Evolutionary conservation across 2,329 filamentous ascomycete species (phyloP).

Genomic region (Penicillium sp.): DNA sequence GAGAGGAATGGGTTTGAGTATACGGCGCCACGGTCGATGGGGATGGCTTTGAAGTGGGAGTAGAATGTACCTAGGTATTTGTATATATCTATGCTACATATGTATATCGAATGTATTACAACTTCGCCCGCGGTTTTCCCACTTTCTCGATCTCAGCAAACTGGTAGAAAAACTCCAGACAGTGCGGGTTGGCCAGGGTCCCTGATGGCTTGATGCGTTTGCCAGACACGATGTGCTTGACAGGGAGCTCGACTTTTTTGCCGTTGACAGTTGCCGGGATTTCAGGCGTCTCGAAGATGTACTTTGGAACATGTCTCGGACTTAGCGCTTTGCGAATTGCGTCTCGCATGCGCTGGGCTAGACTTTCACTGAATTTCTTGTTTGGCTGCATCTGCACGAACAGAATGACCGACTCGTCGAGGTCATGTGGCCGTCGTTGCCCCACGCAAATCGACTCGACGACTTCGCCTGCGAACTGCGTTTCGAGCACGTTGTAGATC

Average conservation of each 20-base stretch:
- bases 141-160: constrained; percentile 68
- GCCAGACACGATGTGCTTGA: constrained; percentile 79
- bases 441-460: constrained; percentile 76
- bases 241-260: constrained; percentile 71
- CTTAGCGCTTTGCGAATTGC: constrained; percentile 65
- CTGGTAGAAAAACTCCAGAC: constrained; percentile 72
- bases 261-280: constrained; percentile 79
- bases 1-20: constrained; percentile 46
- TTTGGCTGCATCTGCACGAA: constrained; percentile 61
- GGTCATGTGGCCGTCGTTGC: constrained; percentile 60
- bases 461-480: constrained; percentile 58
- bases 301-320: constrained; percentile 71
- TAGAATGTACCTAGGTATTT: neutral
- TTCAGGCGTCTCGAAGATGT: constrained; percentile 73
- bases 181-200: constrained; percentile 71
- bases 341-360: constrained; percentile 59
- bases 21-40: constrained; percentile 29
- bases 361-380: constrained; percentile 47
- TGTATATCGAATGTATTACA: neutral
- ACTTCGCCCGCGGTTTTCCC: constrained; percentile 29
- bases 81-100: neutral
- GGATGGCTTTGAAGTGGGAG: constrained; percentile 31
- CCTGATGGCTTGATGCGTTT: constrained; percentile 70
- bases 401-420: constrained; percentile 46
- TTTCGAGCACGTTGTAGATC: constrained; percentile 66